These are phyloP conservation scores for Pleurotus tuber-regium DNA, from an alignment of 768 basidiomycete genomes.

Conservation along the genomic window DNA sequence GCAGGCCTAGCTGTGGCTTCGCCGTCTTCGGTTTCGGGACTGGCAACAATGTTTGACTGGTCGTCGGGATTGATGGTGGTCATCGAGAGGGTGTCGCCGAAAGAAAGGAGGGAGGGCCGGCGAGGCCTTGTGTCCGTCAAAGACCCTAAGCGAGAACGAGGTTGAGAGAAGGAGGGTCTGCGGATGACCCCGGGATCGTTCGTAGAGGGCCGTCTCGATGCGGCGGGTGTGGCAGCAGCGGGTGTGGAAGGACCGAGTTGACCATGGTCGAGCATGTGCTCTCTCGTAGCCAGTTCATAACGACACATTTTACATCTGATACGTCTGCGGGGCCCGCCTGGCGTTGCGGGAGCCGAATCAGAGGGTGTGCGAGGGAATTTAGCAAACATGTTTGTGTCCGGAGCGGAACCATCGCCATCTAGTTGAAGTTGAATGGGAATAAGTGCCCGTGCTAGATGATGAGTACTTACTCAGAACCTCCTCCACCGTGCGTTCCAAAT, in stretches of 20 bases:
- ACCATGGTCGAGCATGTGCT: conserved; percentile 92
- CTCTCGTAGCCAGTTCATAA: conserved; percentile 83
- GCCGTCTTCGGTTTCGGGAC: conserved; percentile 17
- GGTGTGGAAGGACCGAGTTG: conserved; percentile 72
- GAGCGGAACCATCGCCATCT: conserved; percentile 75
- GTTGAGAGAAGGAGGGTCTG: conserved; percentile 22
- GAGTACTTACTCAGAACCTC: conserved; percentile 72
- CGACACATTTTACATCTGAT: conserved; percentile 94
- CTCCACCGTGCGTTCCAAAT: conserved; percentile 70
- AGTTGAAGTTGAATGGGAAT: not conserved
- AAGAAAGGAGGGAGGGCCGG: conserved; percentile 29
- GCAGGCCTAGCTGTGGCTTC: conserved; percentile 17
- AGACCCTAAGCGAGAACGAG: conserved; percentile 21
- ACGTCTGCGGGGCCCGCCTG: conserved; percentile 47
- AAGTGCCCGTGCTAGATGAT: not conserved
- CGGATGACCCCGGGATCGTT: conserved; percentile 7
- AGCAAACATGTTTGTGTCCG: conserved; percentile 74
- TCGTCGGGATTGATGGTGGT: conserved; percentile 32
- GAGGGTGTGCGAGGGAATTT: conserved; percentile 65
- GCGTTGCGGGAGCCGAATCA: conserved; percentile 59
- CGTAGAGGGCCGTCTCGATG: conserved; percentile 26
- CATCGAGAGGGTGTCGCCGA: conserved; percentile 37
- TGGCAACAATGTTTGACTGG: not conserved
- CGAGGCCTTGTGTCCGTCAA: conserved; percentile 23
- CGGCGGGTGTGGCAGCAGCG: conserved; percentile 37